A percentile compares a stretch with the other conserved stretches of the same genome.
Evolutionary conservation across 495 filamentous ascomycete genomes (phyloP).

Genomic region (Cairneyella variabilis): DNA sequence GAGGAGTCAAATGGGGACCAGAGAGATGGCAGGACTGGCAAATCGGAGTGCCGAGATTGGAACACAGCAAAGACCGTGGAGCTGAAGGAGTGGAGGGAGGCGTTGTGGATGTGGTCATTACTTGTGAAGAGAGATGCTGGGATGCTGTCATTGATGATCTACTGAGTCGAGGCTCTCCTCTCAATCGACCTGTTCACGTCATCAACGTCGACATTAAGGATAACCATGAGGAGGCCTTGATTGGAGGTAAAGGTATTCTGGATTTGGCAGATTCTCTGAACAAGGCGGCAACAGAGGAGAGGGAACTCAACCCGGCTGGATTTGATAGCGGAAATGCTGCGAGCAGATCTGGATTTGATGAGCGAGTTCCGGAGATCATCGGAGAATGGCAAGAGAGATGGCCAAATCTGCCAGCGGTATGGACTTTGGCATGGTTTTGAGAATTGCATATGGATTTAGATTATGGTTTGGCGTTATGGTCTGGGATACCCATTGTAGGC

Average conservation of each 20-base stretch:
- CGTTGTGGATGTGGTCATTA: constrained; percentile 91
- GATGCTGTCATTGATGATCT: constrained; percentile 97
- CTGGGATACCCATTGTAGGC: constrained; percentile 19
- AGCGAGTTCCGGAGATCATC: constrained; percentile 86
- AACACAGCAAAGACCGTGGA: constrained; percentile 59
- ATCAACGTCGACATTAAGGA: constrained; percentile 98
- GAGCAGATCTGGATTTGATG: constrained; percentile 78
- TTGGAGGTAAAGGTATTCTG: constrained; percentile 88
- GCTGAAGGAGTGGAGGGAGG: constrained; percentile 81
- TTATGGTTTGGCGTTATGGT: constrained; percentile 14
- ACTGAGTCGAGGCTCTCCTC: constrained; percentile 70
- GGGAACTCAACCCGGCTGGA: constrained; percentile 54
- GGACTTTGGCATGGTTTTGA: constrained; percentile 95
- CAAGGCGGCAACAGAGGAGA: constrained; percentile 72
- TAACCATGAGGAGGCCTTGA: constrained; percentile 92
- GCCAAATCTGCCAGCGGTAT: constrained; percentile 84
- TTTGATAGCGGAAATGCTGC: constrained; percentile 68
- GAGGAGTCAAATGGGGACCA: constrained; percentile 86
- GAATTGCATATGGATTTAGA: constrained; percentile 1
- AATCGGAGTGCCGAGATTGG: constrained; percentile 75
- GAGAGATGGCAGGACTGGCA: constrained; percentile 99
- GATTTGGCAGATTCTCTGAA: constrained; percentile 88
- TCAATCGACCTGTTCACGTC: constrained; percentile 92
- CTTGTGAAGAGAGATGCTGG: constrained; percentile 98
- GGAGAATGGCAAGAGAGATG: constrained; percentile 96